Evolutionary conservation across 345 rosid species (phyloP).

Genomic region (Populus deltoides): DNA sequence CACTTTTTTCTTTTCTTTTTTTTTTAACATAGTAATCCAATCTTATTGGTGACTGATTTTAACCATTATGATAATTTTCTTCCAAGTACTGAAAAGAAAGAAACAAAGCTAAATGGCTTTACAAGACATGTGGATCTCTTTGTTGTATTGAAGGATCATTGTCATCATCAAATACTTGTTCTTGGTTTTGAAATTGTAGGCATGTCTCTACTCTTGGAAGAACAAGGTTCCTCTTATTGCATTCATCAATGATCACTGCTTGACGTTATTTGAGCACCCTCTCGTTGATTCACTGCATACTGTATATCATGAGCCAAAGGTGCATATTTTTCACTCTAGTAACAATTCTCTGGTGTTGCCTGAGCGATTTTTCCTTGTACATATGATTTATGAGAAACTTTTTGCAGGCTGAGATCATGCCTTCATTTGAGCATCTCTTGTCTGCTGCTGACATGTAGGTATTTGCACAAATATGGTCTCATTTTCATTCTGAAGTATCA

Average conservation of each 20-base stretch:
- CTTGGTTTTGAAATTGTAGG: constrained; percentile 41
- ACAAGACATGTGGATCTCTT: not conserved
- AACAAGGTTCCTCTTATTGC: constrained; percentile 88
- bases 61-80: not conserved
- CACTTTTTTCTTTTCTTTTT: too few relatives aligned
- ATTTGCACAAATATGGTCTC: constrained; percentile 13
- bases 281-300: constrained; percentile 72
- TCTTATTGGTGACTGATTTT: not conserved
- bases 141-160: not conserved
- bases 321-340: constrained; percentile 19
- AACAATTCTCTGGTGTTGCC: constrained; percentile 8
- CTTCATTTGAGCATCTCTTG: constrained; percentile 68
- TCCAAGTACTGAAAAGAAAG: not conserved
- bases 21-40: not conserved
- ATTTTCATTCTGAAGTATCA: constrained; percentile 7
- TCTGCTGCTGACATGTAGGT: constrained; percentile 83
- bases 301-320: constrained; percentile 81
- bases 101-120: not conserved
- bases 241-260: constrained; percentile 74
- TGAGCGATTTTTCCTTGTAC: constrained; percentile 7
- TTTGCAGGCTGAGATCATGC: constrained; percentile 83
- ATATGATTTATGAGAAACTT: not conserved
- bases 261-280: constrained; percentile 81
- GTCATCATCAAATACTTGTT: not conserved
- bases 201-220: constrained; percentile 68